Percentiles rank a stretch among this genome's conserved stretches.
phyloP scores from a whole-genome alignment of 371 early-diverging fungal species.

The Amoeboaphelidium occidentale region DNA sequence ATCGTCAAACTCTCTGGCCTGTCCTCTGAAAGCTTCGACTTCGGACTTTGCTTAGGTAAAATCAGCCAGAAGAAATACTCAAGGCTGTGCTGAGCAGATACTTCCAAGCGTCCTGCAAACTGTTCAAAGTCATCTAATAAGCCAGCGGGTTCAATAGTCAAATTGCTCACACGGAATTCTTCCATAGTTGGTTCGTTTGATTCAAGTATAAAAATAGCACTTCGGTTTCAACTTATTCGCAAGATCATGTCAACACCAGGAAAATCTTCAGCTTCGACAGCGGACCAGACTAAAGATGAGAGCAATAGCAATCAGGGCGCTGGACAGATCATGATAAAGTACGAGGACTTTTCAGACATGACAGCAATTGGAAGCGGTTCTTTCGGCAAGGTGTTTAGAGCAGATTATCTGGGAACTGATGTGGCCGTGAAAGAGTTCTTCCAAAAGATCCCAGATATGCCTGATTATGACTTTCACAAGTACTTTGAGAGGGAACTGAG shows the following conservation, averaged over 20 bases:
- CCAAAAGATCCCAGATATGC: conserved; percentile 9
- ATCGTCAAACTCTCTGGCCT: too few species aligned
- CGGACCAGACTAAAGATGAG: background rate
- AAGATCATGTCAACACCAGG: too few species aligned
- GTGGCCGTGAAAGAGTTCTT: conserved; percentile 29
- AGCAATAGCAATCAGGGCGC: background rate
- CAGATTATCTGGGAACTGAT: conserved; percentile 30
- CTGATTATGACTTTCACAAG: conserved; percentile 22
- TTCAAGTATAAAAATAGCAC: background rate
- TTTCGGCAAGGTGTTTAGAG: background rate
- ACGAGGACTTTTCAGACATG: background rate
- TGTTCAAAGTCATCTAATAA: too few species aligned
- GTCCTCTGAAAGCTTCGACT: too few species aligned
- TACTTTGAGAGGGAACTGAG: conserved; percentile 26
- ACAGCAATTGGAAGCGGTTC: background rate
- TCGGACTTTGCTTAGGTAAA: too few species aligned
- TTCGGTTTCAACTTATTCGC: background rate
- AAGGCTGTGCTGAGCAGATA: too few species aligned
- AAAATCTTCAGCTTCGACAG: too few species aligned
- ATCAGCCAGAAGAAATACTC: too few species aligned
- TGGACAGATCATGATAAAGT: background rate
- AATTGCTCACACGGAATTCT: background rate
- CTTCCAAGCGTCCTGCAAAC: too few species aligned
- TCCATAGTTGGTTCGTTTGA: background rate
- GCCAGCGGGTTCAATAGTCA: too few species aligned